Evolutionary conservation across 2,329 filamentous ascomycete genomes (phyloP).

Genomic region (Beauveria bassiana): DNA sequence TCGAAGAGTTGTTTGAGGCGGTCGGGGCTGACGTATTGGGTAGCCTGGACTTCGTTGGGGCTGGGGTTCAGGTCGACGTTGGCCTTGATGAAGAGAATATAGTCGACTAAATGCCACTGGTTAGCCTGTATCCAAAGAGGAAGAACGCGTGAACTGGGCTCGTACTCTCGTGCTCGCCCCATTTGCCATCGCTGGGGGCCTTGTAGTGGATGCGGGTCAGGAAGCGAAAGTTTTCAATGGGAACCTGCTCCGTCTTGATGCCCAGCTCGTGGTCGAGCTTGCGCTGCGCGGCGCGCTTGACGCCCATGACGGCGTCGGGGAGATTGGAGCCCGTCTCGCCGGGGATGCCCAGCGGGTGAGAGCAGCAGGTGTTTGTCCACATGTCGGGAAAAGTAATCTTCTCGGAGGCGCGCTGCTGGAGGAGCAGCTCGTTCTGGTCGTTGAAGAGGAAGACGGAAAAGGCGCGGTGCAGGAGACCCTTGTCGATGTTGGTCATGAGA

Average conservation of each 20-base stretch:
- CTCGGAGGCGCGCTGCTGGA: slow-evolving; percentile 90
- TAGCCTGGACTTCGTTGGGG: slow-evolving; percentile 81
- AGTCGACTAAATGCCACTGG: slow-evolving; percentile 60
- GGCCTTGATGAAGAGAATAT: slow-evolving; percentile 96
- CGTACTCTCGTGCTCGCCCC: slow-evolving; percentile 97
- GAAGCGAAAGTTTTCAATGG: slow-evolving; percentile 85
- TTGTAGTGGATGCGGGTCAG: slow-evolving; percentile 97
- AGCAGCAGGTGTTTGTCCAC: slow-evolving; percentile 99
- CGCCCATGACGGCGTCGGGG: slow-evolving; percentile 71
- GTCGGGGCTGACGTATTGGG: slow-evolving; percentile 73
- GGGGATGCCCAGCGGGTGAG: slow-evolving; percentile 85
- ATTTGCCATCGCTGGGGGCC: slow-evolving; percentile 92
- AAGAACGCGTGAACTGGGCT: slow-evolving; percentile 14
- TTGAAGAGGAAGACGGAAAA: slow-evolving; percentile 99
- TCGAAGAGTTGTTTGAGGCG: slow-evolving; percentile 80
- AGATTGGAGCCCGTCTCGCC: slow-evolving; percentile 83
- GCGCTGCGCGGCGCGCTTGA: slow-evolving; percentile 84
- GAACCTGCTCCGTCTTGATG: slow-evolving; percentile 82
- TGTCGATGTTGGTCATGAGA: slow-evolving; percentile 97
- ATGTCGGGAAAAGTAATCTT: slow-evolving; percentile 99
- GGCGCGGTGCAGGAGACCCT: slow-evolving; percentile 89
- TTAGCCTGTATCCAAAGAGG: not conserved
- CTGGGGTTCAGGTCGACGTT: slow-evolving; percentile 78
- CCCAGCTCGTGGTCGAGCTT: slow-evolving; percentile 94
- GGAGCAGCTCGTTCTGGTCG: slow-evolving; percentile 80